Percentiles rank a stretch among this genome's conserved stretches.
Evolutionary conservation across 306 rosid genomes (phyloP).

Genomic region (Hylodesmum podocarpum): DNA sequence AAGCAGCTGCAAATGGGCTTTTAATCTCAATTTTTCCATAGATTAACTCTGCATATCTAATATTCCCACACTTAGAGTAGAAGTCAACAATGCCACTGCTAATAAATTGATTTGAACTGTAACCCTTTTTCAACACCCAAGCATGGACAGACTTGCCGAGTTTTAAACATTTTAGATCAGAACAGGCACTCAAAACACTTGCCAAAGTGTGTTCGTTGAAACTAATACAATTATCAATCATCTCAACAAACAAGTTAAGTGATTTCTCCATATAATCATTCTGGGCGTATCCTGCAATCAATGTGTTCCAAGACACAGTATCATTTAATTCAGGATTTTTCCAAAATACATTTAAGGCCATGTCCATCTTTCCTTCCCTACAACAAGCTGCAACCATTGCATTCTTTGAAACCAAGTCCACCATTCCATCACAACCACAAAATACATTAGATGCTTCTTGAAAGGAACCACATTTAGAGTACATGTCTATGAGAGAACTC

Average conservation of each 20-base stretch:
- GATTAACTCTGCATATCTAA: constrained; percentile 61
- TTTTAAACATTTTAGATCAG: constrained; percentile 49
- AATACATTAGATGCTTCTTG: constrained; percentile 47
- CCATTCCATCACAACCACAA: constrained; percentile 38
- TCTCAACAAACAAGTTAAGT: constrained; percentile 47
- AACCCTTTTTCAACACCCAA: constrained; percentile 55
- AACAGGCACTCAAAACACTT: constrained; percentile 69
- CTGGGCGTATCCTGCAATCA: constrained; percentile 70
- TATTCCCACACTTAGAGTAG: constrained; percentile 69
- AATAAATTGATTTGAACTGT: constrained; percentile 55
- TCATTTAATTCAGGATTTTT: constrained; percentile 50
- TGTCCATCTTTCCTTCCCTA: constrained; percentile 63
- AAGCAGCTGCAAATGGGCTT: constrained; percentile 53
- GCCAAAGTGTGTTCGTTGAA: constrained; percentile 69
- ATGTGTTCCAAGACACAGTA: constrained; percentile 72
- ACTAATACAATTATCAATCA: constrained; percentile 50
- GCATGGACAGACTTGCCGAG: constrained; percentile 68
- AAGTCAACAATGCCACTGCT: constrained; percentile 69
- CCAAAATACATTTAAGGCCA: constrained; percentile 61
- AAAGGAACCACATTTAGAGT: constrained; percentile 73
- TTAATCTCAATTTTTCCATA: constrained; percentile 26
- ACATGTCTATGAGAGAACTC: constrained; percentile 77
- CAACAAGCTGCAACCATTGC: constrained; percentile 83
- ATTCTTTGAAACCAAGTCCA: constrained; percentile 67
- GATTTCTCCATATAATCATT: constrained; percentile 58